A percentile compares a stretch with the other conserved stretches of the same genome.
These are phyloP conservation scores for Xylaria venustula DNA, from an alignment of 495 filamentous ascomycete genomes.

Conservation along the genomic window DNA sequence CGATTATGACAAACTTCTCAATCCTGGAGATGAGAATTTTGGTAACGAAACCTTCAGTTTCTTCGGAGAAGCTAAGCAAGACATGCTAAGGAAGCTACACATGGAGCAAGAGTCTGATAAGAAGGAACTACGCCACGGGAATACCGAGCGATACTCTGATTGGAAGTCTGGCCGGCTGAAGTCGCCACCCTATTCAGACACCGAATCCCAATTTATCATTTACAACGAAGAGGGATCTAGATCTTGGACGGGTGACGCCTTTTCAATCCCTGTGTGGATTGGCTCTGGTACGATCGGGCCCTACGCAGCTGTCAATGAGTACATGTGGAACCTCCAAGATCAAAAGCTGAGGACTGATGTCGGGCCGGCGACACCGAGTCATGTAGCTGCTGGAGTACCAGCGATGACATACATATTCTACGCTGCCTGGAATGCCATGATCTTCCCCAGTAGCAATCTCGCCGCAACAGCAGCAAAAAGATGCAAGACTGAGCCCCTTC, in stretches of 20 bases:
- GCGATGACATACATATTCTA: constrained; percentile 32
- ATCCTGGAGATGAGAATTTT: constrained; percentile 29
- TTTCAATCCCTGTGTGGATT: constrained; percentile 36
- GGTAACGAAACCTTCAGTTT: constrained; percentile 10
- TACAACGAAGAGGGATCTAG: constrained; percentile 15
- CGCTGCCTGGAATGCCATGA: constrained; percentile 41
- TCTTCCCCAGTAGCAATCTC: constrained; percentile 22
- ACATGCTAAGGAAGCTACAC: constrained; percentile 24
- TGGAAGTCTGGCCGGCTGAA: constrained; percentile 27
- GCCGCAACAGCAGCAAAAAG: constrained; percentile 20
- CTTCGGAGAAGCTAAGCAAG: constrained; percentile 1
- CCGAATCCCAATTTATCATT: constrained; percentile 19
- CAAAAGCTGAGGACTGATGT: constrained; percentile 21
- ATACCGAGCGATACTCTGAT: constrained; percentile 1
- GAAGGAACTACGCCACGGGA: constrained; percentile 3
- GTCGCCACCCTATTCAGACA: constrained; percentile 26
- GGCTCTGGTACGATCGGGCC: constrained; percentile 26
- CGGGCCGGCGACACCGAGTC: constrained; percentile 38
- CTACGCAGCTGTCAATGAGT: constrained; percentile 34
- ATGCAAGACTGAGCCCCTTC: constrained; percentile 23
- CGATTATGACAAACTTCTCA: constrained; percentile 28
- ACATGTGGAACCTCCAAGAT: constrained; percentile 37
- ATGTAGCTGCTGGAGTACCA: constrained; percentile 43
- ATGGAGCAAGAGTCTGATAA: constrained; percentile 17
- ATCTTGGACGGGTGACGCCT: constrained; percentile 25